A percentile compares a stretch with the other conserved stretches of the same genome.
phyloP scores from a whole-genome alignment of 2,329 filamentous ascomycete genomes.

The Fusarium haematococcum region DNA sequence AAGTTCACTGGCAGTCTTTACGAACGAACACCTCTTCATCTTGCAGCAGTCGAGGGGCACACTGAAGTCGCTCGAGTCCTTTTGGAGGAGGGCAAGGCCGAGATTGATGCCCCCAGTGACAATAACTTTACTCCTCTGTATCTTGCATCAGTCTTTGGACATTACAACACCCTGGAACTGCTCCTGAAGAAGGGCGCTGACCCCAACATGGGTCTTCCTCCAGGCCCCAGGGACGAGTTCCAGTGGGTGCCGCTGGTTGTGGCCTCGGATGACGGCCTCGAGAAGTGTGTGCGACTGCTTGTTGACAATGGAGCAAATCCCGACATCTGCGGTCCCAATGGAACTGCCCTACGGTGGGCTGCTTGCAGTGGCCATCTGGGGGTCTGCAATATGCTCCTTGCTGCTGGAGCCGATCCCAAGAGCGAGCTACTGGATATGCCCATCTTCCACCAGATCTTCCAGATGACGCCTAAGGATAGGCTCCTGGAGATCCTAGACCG shows the following conservation, averaged over 20 bases:
- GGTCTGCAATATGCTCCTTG: neutral
- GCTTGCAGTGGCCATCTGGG: neutral
- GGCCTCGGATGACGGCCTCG: neutral
- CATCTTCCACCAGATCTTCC: neutral
- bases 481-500: neutral
- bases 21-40: neutral
- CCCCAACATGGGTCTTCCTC: neutral
- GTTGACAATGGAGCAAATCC: neutral
- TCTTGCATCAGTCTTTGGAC: neutral
- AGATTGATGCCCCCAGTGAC: neutral
- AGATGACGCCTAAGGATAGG: fast-evolving
- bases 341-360: neutral
- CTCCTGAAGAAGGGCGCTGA: neutral
- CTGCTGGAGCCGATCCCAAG: neutral
- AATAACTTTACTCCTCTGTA: neutral
- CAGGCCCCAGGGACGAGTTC: too few relatives aligned
- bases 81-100: neutral
- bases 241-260: neutral
- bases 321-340: neutral
- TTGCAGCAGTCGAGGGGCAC: neutral
- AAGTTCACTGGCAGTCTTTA: neutral
- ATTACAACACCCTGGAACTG: neutral
- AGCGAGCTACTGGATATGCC: neutral
- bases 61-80: neutral
- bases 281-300: neutral